Evolutionary conservation across 441 rosid genomes (phyloP).

Genomic region (Syzygium malaccense): DNA sequence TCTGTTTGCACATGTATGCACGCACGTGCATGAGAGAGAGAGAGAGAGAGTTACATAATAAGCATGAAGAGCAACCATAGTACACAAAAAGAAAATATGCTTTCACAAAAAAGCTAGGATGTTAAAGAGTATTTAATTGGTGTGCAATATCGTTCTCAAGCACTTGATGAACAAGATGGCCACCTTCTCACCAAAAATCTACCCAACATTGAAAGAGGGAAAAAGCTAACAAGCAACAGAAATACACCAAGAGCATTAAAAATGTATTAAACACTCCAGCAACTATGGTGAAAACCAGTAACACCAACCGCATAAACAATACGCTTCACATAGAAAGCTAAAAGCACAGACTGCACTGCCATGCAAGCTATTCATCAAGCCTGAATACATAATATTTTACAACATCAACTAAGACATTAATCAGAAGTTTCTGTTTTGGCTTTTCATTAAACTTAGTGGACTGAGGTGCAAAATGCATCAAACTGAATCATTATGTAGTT

Average conservation of each 20-base stretch:
- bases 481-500: not conserved
- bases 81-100: not conserved
- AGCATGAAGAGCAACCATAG: not conserved
- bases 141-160: not conserved
- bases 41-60: not conserved
- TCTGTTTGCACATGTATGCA: not conserved
- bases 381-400: not conserved
- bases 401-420: not conserved
- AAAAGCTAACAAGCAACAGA: not conserved
- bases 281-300: not conserved
- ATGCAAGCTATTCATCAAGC: not conserved
- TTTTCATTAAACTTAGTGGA: not conserved
- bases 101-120: not conserved
- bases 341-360: not conserved
- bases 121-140: not conserved
- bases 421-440: not conserved
- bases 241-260: not conserved
- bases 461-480: not conserved
- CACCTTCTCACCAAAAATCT: not conserved
- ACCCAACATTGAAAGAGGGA: not conserved
- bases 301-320: not conserved
- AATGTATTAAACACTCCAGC: not conserved
- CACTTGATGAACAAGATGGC: not conserved
- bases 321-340: not conserved
- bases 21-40: not conserved